These are phyloP conservation scores for Imleria badia DNA, from an alignment of 768 basidiomycete genomes.

Conservation along the genomic window DNA sequence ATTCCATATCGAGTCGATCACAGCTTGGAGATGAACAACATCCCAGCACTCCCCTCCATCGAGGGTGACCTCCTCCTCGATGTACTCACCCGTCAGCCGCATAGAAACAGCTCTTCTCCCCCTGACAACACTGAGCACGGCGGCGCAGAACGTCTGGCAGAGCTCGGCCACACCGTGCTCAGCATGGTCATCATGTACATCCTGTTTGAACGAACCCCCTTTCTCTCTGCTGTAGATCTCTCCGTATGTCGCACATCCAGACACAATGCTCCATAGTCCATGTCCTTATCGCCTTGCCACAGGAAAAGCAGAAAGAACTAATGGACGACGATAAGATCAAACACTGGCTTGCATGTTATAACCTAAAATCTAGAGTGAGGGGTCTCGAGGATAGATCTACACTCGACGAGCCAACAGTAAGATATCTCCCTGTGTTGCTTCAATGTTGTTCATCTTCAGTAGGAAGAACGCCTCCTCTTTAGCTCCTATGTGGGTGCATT, in stretches of 20 bases:
- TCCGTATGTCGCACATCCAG: slow-evolving; percentile 34
- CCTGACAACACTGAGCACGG: slow-evolving; percentile 51
- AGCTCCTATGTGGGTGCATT: slow-evolving; percentile 67
- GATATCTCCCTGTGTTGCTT: background rate
- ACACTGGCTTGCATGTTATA: slow-evolving; percentile 52
- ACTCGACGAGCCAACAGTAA: slow-evolving; percentile 40
- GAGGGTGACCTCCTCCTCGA: slow-evolving; percentile 59
- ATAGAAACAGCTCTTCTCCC: slow-evolving; percentile 28
- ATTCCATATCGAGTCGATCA: slow-evolving; percentile 6
- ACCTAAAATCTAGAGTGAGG: slow-evolving; percentile 53
- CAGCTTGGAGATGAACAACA: slow-evolving; percentile 26
- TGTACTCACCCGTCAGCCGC: slow-evolving; percentile 51
- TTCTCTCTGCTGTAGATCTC: slow-evolving; percentile 42
- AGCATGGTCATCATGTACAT: slow-evolving; percentile 52
- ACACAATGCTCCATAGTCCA: background rate
- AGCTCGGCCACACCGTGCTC: slow-evolving; percentile 54
- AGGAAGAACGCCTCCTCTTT: slow-evolving; percentile 61
- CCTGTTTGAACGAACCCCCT: slow-evolving; percentile 46
- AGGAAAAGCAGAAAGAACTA: slow-evolving; percentile 28
- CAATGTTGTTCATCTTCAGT: slow-evolving; percentile 5
- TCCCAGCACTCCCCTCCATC: slow-evolving; percentile 55
- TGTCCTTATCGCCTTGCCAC: slow-evolving; percentile 1
- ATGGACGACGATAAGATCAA: slow-evolving; percentile 42
- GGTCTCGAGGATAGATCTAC: slow-evolving; percentile 37
- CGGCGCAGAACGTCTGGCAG: slow-evolving; percentile 57